phyloP scores from a whole-genome alignment of 805 yeast species.

The Helenozyma rhizophorensis region DNA sequence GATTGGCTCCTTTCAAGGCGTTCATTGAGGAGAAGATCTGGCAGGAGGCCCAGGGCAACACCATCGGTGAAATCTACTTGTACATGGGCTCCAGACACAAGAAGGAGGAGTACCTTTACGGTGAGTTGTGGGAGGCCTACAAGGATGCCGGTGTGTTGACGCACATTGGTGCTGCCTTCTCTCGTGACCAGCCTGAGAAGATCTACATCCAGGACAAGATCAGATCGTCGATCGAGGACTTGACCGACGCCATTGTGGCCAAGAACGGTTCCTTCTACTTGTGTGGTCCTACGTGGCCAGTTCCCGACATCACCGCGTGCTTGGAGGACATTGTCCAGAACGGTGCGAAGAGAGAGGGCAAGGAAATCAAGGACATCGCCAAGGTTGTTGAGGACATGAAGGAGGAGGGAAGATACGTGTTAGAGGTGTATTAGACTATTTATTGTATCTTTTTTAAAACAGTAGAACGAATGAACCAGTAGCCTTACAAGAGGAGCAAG shows the following conservation, averaged over 20 bases:
- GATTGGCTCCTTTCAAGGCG: constrained; percentile 97
- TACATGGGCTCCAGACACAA: constrained; percentile 93
- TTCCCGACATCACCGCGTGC: constrained; percentile 91
- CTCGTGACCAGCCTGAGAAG: constrained; percentile 94
- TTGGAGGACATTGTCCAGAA: constrained; percentile 71
- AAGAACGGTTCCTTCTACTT: constrained; percentile 88
- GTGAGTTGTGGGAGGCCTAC: constrained; percentile 97
- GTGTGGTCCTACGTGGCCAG: constrained; percentile 99
- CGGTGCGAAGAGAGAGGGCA: constrained; percentile 67
- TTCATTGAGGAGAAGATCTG: constrained; percentile 92
- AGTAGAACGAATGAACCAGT: no score
- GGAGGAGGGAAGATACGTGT: constrained; percentile 85
- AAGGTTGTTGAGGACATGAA: constrained; percentile 89
- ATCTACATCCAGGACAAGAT: constrained; percentile 93
- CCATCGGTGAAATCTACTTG: constrained; percentile 83
- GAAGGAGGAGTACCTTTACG: constrained; percentile 91
- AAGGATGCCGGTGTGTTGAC: constrained; percentile 88
- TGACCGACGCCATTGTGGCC: constrained; percentile 73
- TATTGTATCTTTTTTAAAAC: no score
- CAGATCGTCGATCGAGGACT: constrained; percentile 64
- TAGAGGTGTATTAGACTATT: constrained; percentile 74
- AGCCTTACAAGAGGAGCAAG: not conserved
- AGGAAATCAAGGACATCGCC: constrained; percentile 60
- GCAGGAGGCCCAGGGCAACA: constrained; percentile 85
- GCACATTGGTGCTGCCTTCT: constrained; percentile 95